phyloP scores from a whole-genome alignment of 768 basidiomycete genomes.

The Suillus hirtellus region DNA sequence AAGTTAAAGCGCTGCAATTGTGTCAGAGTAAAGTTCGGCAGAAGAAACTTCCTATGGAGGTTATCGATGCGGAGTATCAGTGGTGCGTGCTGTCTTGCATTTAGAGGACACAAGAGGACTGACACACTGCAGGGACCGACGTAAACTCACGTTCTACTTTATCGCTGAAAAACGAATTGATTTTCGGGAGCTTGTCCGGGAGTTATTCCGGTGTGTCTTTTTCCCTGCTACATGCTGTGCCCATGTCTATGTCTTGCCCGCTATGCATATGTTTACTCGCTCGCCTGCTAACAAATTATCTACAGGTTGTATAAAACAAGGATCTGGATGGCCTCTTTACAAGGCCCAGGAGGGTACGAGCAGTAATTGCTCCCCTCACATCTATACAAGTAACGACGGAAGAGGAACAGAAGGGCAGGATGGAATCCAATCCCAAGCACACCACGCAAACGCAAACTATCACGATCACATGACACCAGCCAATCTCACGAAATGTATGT shows the following conservation, averaged over 20 bases:
- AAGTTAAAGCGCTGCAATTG: constrained; percentile 86
- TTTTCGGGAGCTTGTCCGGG: constrained; percentile 94
- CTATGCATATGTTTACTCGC: neutral
- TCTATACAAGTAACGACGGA: neutral
- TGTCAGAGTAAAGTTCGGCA: constrained; percentile 91
- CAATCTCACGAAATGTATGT: neutral
- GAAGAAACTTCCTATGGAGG: constrained; percentile 97
- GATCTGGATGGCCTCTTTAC: constrained; percentile 92
- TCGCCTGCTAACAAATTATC: constrained; percentile 3
- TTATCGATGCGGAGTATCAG: constrained; percentile 98
- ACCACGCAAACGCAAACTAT: neutral
- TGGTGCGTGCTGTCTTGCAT: constrained; percentile 57
- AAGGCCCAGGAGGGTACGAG: constrained; percentile 47
- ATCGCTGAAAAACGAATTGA: constrained; percentile 94
- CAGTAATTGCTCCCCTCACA: constrained; percentile 33
- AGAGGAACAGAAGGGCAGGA: neutral
- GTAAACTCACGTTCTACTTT: constrained; percentile 98
- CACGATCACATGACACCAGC: neutral
- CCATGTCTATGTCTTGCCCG: neutral
- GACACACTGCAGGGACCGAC: constrained; percentile 73
- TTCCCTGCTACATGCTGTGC: neutral
- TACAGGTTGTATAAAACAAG: constrained; percentile 88
- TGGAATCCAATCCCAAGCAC: neutral
- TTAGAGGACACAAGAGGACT: neutral
- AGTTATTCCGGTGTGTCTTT: constrained; percentile 74